Percentiles rank a stretch among this genome's conserved stretches.
Conservation (phyloP, 768 basidiomycete species). For the Cyathus striatus region DNA sequence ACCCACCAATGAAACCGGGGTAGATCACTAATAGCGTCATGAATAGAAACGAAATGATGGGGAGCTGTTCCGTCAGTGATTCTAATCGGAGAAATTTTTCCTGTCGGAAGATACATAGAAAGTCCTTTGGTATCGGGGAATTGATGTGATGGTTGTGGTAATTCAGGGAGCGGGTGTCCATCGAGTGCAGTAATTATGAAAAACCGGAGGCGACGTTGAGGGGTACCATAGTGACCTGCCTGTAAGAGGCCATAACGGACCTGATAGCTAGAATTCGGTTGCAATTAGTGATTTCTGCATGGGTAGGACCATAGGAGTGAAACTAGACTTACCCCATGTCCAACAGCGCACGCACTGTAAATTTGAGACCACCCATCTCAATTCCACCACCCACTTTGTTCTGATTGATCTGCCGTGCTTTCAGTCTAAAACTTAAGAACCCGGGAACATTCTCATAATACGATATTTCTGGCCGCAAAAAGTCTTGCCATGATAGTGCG, state of each 20-base stretch:
- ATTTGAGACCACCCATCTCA: slow-evolving; percentile 69
- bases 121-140: slow-evolving; percentile 39
- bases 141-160: slow-evolving; percentile 54
- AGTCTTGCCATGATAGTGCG: slow-evolving; percentile 46
- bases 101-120: slow-evolving; percentile 45
- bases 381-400: slow-evolving; percentile 60
- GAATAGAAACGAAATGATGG: slow-evolving; percentile 53
- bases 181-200: slow-evolving; percentile 45
- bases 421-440: slow-evolving; percentile 38
- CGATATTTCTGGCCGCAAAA: slow-evolving; percentile 32
- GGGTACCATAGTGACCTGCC: slow-evolving; percentile 52
- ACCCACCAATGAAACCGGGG: slow-evolving; percentile 69
- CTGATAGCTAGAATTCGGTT: slow-evolving; percentile 38
- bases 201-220: slow-evolving; percentile 50
- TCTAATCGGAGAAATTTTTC: slow-evolving; percentile 37
- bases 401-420: slow-evolving; percentile 28
- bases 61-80: slow-evolving; percentile 46
- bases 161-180: slow-evolving; percentile 36
- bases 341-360: slow-evolving; percentile 53
- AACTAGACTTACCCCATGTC: slow-evolving; percentile 56
- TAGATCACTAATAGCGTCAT: slow-evolving; percentile 73
- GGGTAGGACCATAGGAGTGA: no score
- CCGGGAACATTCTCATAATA: slow-evolving; percentile 54
- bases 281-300: neutral
- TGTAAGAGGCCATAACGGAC: slow-evolving; percentile 44